Evolutionary conservation across 1,284 basidiomycete species (phyloP).

Genomic region (Papiliotrema nemorosa): DNA sequence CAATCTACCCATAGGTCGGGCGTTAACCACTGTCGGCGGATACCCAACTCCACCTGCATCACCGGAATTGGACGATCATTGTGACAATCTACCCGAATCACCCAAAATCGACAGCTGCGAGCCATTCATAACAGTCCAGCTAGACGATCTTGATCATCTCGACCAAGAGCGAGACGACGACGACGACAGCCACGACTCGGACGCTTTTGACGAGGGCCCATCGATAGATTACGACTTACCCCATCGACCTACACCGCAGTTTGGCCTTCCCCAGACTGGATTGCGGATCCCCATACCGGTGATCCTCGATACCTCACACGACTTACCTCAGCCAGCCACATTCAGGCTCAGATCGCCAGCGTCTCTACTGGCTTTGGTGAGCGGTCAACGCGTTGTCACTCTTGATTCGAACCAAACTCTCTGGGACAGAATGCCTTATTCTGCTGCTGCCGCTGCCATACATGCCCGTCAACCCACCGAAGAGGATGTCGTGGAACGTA

Average conservation of each 20-base stretch:
- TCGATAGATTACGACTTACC: not conserved
- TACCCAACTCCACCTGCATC: slow-evolving; percentile 3
- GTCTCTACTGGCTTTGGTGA: slow-evolving; percentile 16
- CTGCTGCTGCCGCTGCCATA: slow-evolving; percentile 10
- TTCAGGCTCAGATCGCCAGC: slow-evolving; percentile 12
- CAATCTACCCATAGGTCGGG: no score
- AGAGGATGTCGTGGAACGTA: slow-evolving; percentile 24
- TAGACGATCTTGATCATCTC: not conserved
- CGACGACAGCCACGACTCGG: not conserved
- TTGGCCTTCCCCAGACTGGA: not conserved
- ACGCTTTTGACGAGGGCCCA: not conserved
- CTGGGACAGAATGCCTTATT: slow-evolving; percentile 31
- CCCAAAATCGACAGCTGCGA: not conserved
- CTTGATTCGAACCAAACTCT: slow-evolving; percentile 11
- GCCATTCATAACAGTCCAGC: not conserved
- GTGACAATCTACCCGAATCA: not conserved
- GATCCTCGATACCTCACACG: slow-evolving; percentile 17
- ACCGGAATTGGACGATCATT: not conserved
- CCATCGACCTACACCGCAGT: not conserved
- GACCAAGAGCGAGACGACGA: not conserved
- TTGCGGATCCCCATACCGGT: slow-evolving; percentile 4
- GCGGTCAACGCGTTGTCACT: slow-evolving; percentile 15
- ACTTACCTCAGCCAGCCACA: slow-evolving; percentile 15
- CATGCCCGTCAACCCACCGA: slow-evolving; percentile 12
- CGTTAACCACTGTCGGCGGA: no score